Base-by-base conservation (phyloP, 1,284 basidiomycete genomes). In the Mrakiaceae sp. region DNA sequence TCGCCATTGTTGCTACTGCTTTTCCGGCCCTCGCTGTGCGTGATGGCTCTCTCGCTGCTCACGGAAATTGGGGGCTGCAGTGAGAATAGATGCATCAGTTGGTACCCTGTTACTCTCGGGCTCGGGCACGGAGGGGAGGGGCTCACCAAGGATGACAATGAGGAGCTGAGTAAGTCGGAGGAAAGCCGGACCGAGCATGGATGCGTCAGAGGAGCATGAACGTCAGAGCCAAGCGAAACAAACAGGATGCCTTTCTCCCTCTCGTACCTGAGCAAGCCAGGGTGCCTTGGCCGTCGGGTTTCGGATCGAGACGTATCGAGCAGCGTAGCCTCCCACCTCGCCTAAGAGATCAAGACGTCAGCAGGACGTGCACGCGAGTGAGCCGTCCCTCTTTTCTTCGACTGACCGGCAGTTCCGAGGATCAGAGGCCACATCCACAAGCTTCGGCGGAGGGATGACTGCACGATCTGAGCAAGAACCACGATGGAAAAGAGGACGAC, bases 401-500 rank as follows among this genome's bases (percentile, higher is more conserved):
- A 27, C 27, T 27, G 27, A 27, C 27, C 27, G 27, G 27, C 27
- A 27, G 27, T 27, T 7, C 60, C 60, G 0, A 61, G 50, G 6
- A 61, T 16, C 5, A 61, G 14, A 2, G 60, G 60, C 60, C 60
- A 61, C 60, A 61, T 61, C 60, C 60, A 61, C 49, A 42, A 61
- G 2, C 16, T 16, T 43, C 51, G 42, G 27, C 51, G 12, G 5
- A 46, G 14, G 5, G 40, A 16, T 3, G 51, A 42, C 40, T 61
- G 60, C 8, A 8, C 9, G 60, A 61, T 42, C 16, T 61, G 60
- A 27, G 27, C 27, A 27, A 27, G 27, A 0, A 6, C 39, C 1
- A 44, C 42, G 51, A 51, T 51, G 3, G 60, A 61, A 16, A 61
- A 61, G 14, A 40, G 39, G 43, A 61, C 51, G 14, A 43, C 40